Evolutionary conservation across 257 asterid genomes (phyloP).

Genomic region (Handroanthus guayacan): DNA sequence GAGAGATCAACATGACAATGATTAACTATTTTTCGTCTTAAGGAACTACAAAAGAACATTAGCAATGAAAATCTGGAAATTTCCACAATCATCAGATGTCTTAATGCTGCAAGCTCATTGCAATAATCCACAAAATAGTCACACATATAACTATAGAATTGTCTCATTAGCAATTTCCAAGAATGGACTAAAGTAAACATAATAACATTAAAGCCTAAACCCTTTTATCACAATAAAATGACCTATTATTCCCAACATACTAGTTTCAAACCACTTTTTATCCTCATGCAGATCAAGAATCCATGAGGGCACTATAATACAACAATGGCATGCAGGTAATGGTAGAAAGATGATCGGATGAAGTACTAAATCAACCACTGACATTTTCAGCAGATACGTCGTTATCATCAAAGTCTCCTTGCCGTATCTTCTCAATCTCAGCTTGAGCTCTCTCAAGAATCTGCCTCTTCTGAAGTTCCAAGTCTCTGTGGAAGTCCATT

Average conservation of each 20-base stretch:
- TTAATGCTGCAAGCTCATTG: too few relatives aligned
- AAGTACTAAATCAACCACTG: constrained; percentile 44
- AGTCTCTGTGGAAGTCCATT: constrained; percentile 79
- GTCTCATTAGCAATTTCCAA: neutral
- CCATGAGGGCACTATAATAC: constrained; percentile 40
- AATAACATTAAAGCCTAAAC: neutral
- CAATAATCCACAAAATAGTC: too few relatives aligned
- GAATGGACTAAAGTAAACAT: neutral
- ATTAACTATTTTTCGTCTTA: too few relatives aligned
- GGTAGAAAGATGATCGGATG: neutral
- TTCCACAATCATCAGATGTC: too few relatives aligned
- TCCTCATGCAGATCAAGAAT: constrained; percentile 34
- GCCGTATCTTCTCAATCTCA: constrained; percentile 72
- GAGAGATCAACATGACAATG: too few relatives aligned
- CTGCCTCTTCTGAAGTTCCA: constrained; percentile 80
- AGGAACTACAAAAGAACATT: too few relatives aligned
- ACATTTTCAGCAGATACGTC: constrained; percentile 55
- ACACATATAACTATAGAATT: too few relatives aligned
- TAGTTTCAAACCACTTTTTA: constrained; percentile 41
- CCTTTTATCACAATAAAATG: neutral
- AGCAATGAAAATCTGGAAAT: too few relatives aligned
- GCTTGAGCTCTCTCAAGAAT: constrained; percentile 87
- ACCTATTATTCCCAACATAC: constrained; percentile 35
- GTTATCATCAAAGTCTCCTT: constrained; percentile 69
- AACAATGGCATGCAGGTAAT: constrained; percentile 40